Evolutionary conservation across 768 basidiomycete species (phyloP).

Genomic region (Wakefieldia striispora): DNA sequence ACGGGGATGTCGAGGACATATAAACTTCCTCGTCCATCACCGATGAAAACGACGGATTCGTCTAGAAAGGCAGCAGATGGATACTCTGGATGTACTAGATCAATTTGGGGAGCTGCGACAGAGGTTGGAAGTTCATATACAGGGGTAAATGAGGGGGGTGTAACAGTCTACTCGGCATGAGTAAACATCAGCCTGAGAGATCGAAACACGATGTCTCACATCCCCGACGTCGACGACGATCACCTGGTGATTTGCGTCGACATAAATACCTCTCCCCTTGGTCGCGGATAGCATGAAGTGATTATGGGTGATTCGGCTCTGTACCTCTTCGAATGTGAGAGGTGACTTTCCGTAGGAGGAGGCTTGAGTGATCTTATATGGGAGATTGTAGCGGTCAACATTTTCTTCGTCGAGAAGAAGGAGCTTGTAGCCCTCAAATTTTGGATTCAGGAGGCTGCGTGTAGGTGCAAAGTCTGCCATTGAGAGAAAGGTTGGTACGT

Average conservation of each 20-base stretch:
- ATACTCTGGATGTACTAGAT: conserved; percentile 61
- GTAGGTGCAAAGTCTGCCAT: conserved; percentile 44
- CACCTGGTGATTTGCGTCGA: conserved; percentile 63
- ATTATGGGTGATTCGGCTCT: conserved; percentile 82
- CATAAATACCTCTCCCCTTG: conserved; percentile 54
- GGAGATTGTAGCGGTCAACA: conserved; percentile 51
- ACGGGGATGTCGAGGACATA: conserved; percentile 54
- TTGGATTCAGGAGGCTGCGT: conserved; percentile 66
- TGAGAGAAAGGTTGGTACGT: neutral
- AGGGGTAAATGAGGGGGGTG: conserved; percentile 50
- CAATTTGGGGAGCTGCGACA: conserved; percentile 40
- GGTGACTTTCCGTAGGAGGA: conserved; percentile 59
- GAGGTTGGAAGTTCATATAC: conserved; percentile 61
- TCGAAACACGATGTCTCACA: conserved; percentile 42
- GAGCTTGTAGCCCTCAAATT: conserved; percentile 84
- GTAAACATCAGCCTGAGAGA: neutral
- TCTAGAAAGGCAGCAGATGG: conserved; percentile 65
- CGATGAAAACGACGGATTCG: conserved; percentile 47
- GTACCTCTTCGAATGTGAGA: conserved; percentile 77
- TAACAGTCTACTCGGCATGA: conserved; percentile 45
- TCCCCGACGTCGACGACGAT: conserved; percentile 54
- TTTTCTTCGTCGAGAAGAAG: conserved; percentile 59
- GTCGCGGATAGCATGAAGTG: conserved; percentile 58
- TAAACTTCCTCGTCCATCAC: conserved; percentile 70
- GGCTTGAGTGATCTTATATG: conserved; percentile 44